A percentile compares a stretch with the other conserved stretches of the same genome.
phyloP scores from a whole-genome alignment of 2,329 filamentous ascomycete species.

The Colletotrichum magnum region DNA sequence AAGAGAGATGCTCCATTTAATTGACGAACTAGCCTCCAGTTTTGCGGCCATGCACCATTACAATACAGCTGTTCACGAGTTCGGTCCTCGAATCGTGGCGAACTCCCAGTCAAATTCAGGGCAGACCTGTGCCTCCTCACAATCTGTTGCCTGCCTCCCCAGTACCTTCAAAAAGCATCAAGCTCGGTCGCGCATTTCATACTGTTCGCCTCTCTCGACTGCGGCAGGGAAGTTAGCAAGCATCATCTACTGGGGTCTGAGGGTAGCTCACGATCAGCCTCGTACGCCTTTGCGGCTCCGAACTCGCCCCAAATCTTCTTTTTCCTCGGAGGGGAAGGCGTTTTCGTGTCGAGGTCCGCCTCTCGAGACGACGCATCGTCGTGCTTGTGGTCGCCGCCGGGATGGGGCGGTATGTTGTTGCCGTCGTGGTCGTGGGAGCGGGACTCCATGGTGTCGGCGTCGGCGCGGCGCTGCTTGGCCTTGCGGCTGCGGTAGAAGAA shows the following conservation, averaged over 20 bases:
- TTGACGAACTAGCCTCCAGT: background rate
- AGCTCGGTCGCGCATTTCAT: conserved; percentile 24
- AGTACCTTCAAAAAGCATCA: background rate
- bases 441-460: background rate
- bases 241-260: no score
- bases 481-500: conserved; percentile 44
- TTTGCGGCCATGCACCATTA: background rate
- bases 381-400: conserved; percentile 10
- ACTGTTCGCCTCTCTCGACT: conserved; percentile 21
- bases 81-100: background rate
- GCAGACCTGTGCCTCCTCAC: background rate
- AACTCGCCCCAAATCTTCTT: conserved; percentile 26
- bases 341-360: conserved; percentile 3
- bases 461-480: conserved; percentile 25
- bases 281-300: conserved; percentile 2
- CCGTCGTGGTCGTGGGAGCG: conserved; percentile 2
- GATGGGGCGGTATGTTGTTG: conserved; percentile 6
- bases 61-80: background rate
- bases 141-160: background rate
- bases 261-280: conserved; percentile 14
- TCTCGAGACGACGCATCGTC: conserved; percentile 19
- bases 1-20: background rate
- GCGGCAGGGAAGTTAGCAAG: background rate
- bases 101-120: background rate
- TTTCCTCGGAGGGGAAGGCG: conserved; percentile 8